phyloP scores from a whole-genome alignment of 129 eudicot species.

The Flaveria robusta region DNA sequence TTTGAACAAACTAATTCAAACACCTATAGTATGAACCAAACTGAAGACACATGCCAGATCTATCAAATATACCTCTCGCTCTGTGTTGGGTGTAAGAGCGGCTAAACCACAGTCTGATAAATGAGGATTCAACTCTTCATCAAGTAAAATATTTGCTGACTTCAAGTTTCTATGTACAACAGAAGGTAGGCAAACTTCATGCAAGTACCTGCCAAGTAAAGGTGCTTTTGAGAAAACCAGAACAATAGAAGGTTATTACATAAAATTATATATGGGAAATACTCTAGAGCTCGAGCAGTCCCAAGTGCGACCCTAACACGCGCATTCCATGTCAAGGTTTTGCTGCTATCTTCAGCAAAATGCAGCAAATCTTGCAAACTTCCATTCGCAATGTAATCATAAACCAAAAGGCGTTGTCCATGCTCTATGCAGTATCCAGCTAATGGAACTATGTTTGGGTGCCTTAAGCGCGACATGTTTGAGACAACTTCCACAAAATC shows the following conservation, averaged over 20 bases:
- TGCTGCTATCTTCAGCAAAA: slow-evolving; percentile 77
- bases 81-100: slow-evolving; percentile 89
- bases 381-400: slow-evolving; percentile 80
- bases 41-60: slow-evolving; percentile 7
- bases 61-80: slow-evolving; percentile 63
- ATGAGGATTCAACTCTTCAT: slow-evolving; percentile 94
- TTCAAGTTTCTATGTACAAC: slow-evolving; percentile 97
- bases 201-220: slow-evolving; percentile 74
- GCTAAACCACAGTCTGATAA: slow-evolving; percentile 95
- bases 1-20: slow-evolving; percentile 16
- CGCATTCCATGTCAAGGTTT: slow-evolving; percentile 84
- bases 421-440: slow-evolving; percentile 94
- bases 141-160: slow-evolving; percentile 92
- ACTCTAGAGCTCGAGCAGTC: slow-evolving; percentile 98
- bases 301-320: slow-evolving; percentile 98
- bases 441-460: slow-evolving; percentile 77
- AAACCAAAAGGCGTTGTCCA: slow-evolving; percentile 89
- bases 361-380: slow-evolving; percentile 95
- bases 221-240: neutral
- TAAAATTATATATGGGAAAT: slow-evolving; percentile 26
- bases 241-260: neutral
- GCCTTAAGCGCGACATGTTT: slow-evolving; percentile 91
- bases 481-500: slow-evolving; percentile 92
- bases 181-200: slow-evolving; percentile 96
- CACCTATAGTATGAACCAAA: neutral